A percentile compares a stretch with the other conserved stretches of the same genome.
Conservation (phyloP, 2,329 filamentous ascomycete species). For the Pezicula carpinea region DNA sequence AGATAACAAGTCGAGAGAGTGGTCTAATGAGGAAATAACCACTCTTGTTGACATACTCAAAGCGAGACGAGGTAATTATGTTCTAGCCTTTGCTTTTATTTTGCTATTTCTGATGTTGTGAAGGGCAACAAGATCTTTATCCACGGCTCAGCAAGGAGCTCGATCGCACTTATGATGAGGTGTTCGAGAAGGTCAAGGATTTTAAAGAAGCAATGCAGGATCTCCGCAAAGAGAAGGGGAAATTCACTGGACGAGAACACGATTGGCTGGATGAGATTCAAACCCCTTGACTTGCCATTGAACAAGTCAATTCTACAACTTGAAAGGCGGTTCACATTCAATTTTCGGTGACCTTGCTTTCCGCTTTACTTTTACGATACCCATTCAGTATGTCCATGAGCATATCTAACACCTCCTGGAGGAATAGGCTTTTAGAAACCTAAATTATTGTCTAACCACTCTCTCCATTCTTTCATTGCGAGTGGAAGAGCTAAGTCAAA, state of each 20-base stretch:
- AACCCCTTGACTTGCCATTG: no score
- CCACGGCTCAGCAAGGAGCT: constrained; percentile 11
- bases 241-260: constrained; percentile 8
- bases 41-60: neutral
- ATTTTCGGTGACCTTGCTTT: no score
- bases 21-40: neutral
- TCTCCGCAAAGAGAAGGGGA: constrained; percentile 10
- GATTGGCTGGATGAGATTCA: constrained; percentile 18
- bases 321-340: no score
- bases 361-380: no score
- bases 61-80: neutral
- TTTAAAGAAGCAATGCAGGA: constrained; percentile 19
- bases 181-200: constrained; percentile 22
- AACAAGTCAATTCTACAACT: no score
- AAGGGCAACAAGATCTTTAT: constrained; percentile 15
- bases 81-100: neutral
- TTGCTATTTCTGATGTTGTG: constrained; percentile 3
- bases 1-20: neutral
- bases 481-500: no score
- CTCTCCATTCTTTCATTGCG: no score
- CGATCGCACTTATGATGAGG: constrained; percentile 21
- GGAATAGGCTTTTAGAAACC: no score
- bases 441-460: no score
- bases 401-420: no score
- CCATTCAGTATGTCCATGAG: no score